Percentiles rank a stretch among this genome's conserved stretches.
These are phyloP conservation scores for Chlamydomonas sp. DNA, from an alignment of 139 green algal genomes.

Conservation along the genomic window DNA sequence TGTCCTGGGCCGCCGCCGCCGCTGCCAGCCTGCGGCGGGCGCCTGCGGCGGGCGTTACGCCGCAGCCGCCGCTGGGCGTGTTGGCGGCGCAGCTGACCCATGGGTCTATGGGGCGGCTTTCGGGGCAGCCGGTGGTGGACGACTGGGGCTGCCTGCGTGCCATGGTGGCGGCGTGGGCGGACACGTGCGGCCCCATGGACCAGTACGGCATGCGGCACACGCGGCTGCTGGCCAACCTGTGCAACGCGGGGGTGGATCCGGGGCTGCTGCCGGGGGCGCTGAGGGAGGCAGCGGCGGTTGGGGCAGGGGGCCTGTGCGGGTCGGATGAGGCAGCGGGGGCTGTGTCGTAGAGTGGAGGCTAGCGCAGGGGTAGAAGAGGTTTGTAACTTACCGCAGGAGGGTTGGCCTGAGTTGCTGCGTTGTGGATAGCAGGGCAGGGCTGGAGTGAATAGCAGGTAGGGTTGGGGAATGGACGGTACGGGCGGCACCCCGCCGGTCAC, in stretches of 20 bases:
- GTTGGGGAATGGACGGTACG: too few relatives aligned
- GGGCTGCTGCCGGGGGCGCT: constrained; percentile 45
- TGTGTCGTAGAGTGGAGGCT: too few relatives aligned
- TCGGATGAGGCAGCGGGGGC: too few relatives aligned
- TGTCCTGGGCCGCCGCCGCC: neutral
- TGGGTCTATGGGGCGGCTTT: neutral
- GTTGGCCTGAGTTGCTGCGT: too few relatives aligned
- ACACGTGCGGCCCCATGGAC: constrained; percentile 67
- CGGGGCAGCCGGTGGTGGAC: constrained; percentile 71
- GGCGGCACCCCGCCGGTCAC: too few relatives aligned
- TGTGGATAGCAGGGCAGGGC: too few relatives aligned
- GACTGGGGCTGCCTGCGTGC: constrained; percentile 90
- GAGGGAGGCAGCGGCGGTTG: neutral
- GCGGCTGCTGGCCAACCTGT: constrained; percentile 86
- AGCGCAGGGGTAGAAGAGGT: too few relatives aligned
- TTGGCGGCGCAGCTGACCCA: too few relatives aligned
- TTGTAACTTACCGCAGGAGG: too few relatives aligned
- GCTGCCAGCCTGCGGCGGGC: neutral
- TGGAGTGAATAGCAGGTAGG: too few relatives aligned
- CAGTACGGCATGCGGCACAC: constrained; percentile 91
- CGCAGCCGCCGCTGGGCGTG: too few relatives aligned
- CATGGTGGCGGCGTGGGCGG: constrained; percentile 77
- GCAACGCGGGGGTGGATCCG: constrained; percentile 74
- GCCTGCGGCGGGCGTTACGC: neutral
- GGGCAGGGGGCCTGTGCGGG: too few relatives aligned